These are phyloP conservation scores for Lepiota subincarnata DNA, from an alignment of 768 basidiomycete genomes.

Conservation along the genomic window DNA sequence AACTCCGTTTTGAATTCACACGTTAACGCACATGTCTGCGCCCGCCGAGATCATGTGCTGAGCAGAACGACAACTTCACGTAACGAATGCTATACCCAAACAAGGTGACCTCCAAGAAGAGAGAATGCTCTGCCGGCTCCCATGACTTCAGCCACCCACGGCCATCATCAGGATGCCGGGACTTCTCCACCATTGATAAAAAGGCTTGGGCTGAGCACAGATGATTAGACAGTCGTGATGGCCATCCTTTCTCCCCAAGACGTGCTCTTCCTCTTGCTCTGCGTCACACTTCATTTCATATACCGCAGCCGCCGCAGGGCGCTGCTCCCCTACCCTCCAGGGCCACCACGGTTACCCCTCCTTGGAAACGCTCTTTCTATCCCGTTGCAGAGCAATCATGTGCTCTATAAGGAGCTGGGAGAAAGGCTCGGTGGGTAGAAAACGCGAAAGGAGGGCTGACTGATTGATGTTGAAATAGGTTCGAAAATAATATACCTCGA, in stretches of 20 bases:
- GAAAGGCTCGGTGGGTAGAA: slow-evolving; percentile 12
- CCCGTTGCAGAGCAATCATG: slow-evolving; percentile 3
- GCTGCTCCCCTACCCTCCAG: slow-evolving; percentile 3
- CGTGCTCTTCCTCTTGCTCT: neutral
- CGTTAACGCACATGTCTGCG: no score
- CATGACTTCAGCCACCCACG: no score
- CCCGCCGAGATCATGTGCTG: no score
- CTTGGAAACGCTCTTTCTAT: slow-evolving; percentile 14
- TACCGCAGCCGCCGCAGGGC: neutral
- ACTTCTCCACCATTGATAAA: no score
- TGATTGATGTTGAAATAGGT: neutral
- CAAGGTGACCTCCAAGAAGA: no score
- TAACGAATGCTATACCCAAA: no score
- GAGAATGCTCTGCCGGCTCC: no score
- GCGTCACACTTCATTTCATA: neutral
- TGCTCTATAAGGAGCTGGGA: slow-evolving; percentile 5
- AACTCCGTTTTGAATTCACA: no score
- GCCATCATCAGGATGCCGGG: no score
- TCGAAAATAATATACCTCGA: slow-evolving; percentile 11
- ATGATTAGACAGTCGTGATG: neutral
- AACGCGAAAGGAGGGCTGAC: neutral
- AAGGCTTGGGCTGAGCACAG: no score
- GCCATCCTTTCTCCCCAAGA: neutral
- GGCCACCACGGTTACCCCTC: slow-evolving; percentile 9
- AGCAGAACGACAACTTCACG: no score